Evolutionary conservation across 75 land plant genomes (phyloP).

Genomic region (Pseudotsuga menziesii): DNA sequence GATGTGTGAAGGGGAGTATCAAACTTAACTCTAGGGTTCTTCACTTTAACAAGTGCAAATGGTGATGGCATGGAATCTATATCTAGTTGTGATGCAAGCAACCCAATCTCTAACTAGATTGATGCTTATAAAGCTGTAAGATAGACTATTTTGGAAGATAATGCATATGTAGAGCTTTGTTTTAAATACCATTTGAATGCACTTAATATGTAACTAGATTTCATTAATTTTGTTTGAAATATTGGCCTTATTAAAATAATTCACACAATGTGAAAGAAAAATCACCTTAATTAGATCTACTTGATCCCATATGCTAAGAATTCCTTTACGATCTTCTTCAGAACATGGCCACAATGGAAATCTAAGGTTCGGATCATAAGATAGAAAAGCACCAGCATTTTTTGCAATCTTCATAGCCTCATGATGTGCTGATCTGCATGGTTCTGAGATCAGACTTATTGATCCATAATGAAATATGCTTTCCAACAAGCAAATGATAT

Average conservation of each 20-base stretch:
- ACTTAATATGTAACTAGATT: slow-evolving; percentile 9
- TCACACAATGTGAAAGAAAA: background rate
- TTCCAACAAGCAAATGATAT: slow-evolving; percentile 27
- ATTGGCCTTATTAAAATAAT: too few species aligned
- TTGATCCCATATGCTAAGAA: slow-evolving; percentile 69
- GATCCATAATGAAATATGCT: slow-evolving; percentile 64
- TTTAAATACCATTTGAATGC: slow-evolving; percentile 71
- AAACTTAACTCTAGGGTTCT: slow-evolving; percentile 5
- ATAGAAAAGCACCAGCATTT: slow-evolving; percentile 49
- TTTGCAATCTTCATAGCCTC: slow-evolving; percentile 61
- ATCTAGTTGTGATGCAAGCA: slow-evolving; percentile 18
- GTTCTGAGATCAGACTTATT: slow-evolving; percentile 63
- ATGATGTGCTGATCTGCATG: slow-evolving; percentile 58
- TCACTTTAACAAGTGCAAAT: slow-evolving; percentile 27
- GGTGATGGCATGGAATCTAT: slow-evolving; percentile 67
- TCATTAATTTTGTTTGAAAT: too few species aligned
- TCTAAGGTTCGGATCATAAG: slow-evolving; percentile 76
- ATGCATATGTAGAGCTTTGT: slow-evolving; percentile 79
- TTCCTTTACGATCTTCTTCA: slow-evolving; percentile 50
- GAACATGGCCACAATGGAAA: slow-evolving; percentile 66
- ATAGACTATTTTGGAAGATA: slow-evolving; percentile 62
- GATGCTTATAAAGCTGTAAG: slow-evolving; percentile 48
- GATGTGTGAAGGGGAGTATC: slow-evolving; percentile 26
- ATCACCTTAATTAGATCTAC: slow-evolving; percentile 71
- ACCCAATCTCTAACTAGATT: slow-evolving; percentile 36